These are phyloP conservation scores for Mycena belliarum DNA, from an alignment of 768 basidiomycete species.

Conservation along the genomic window DNA sequence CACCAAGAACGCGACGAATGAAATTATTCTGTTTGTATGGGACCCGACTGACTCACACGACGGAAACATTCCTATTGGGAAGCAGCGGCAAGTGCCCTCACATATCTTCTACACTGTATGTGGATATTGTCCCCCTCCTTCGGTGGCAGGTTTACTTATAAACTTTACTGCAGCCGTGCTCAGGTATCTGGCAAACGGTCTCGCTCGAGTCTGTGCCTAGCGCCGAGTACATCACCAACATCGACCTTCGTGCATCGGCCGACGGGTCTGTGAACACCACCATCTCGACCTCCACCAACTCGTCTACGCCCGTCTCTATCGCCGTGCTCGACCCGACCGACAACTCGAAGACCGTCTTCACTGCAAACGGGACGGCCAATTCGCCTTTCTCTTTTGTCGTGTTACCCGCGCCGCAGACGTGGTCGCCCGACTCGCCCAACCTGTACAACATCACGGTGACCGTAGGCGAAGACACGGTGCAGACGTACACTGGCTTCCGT, in stretches of 20 bases:
- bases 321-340: background rate
- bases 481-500: slow-evolving; percentile 3
- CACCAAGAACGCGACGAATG: background rate
- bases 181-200: slow-evolving; percentile 5
- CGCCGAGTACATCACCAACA: slow-evolving; percentile 4
- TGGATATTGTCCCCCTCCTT: background rate
- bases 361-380: background rate
- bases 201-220: slow-evolving; percentile 2
- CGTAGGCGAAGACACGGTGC: background rate
- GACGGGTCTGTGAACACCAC: background rate
- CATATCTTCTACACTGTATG: slow-evolving; percentile 3
- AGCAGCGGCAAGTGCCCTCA: background rate
- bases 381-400: background rate
- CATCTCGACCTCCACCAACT: slow-evolving; percentile 1
- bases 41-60: background rate
- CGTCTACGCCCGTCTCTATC: background rate
- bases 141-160: background rate
- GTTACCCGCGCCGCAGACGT: background rate
- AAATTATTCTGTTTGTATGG: background rate
- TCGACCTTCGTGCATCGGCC: background rate
- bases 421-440: background rate
- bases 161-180: background rate
- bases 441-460: slow-evolving; percentile 3
- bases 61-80: slow-evolving; percentile 2
- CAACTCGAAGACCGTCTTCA: background rate